Conservation (phyloP, 2,329 filamentous ascomycete species). For the Cryphonectria japonica region DNA sequence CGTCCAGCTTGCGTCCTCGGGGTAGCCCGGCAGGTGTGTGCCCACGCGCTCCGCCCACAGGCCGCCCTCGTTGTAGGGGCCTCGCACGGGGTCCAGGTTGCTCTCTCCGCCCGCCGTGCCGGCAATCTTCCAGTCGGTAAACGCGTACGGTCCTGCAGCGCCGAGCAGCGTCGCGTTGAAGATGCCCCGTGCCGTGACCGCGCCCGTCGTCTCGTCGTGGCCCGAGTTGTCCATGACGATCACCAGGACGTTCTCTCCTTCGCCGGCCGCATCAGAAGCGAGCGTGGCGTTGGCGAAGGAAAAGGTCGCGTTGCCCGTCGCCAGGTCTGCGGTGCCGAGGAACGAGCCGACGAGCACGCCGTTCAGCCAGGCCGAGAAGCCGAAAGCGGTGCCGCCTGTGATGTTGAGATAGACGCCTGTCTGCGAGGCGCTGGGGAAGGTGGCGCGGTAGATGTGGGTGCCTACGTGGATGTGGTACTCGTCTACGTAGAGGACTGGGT, state of each 20-base stretch:
- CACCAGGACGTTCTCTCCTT: slow-evolving; percentile 52
- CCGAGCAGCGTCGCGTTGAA: slow-evolving; percentile 55
- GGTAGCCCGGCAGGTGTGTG: slow-evolving; percentile 61
- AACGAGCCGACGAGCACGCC: slow-evolving; percentile 59
- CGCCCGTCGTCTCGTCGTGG: slow-evolving; percentile 56
- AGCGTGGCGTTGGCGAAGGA: slow-evolving; percentile 56
- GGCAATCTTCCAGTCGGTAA: slow-evolving; percentile 61
- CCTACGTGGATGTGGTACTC: slow-evolving; percentile 61
- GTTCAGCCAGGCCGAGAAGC: slow-evolving; percentile 63
- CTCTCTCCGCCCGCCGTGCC: slow-evolving; percentile 58
- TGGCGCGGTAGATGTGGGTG: slow-evolving; percentile 58
- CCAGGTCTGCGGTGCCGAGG: slow-evolving; percentile 51
- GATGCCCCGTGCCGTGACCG: slow-evolving; percentile 55
- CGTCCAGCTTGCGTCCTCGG: slow-evolving; percentile 49
- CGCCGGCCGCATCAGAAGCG: slow-evolving; percentile 37
- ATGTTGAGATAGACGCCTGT: slow-evolving; percentile 54
- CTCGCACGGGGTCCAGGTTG: slow-evolving; percentile 59
- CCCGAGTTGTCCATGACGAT: slow-evolving; percentile 64
- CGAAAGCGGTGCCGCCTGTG: slow-evolving; percentile 58
- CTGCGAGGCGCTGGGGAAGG: slow-evolving; percentile 47
- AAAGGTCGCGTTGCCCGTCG: slow-evolving; percentile 45
- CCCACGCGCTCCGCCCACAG: slow-evolving; percentile 61
- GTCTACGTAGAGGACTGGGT: slow-evolving; percentile 60
- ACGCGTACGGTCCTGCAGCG: slow-evolving; percentile 38
- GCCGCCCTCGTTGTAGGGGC: slow-evolving; percentile 61